These are phyloP conservation scores for Starmera stellimalicola DNA, from an alignment of 1,139 yeast species.

Conservation along the genomic window DNA sequence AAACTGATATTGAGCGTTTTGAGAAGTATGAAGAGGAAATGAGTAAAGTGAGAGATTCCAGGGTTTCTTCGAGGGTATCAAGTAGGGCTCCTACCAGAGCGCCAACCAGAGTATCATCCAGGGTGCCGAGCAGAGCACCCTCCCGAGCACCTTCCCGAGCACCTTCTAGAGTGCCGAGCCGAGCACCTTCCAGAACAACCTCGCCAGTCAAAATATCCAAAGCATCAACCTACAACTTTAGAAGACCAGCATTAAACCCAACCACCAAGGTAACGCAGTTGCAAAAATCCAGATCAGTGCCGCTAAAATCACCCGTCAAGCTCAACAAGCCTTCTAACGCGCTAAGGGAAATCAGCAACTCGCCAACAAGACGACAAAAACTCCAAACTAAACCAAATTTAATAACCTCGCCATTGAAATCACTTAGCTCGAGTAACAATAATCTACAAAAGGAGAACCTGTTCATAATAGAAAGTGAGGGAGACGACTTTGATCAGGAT, in stretches of 20 bases:
- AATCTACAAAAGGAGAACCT: slow-evolving; percentile 6
- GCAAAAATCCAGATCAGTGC: slow-evolving; percentile 6
- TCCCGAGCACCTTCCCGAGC: slow-evolving; percentile 8
- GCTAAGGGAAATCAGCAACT: slow-evolving; percentile 7
- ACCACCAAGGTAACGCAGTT: background rate
- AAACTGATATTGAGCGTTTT: slow-evolving; percentile 36
- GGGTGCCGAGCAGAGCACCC: slow-evolving; percentile 2
- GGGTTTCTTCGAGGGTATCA: slow-evolving; percentile 8
- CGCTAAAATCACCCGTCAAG: slow-evolving; percentile 1
- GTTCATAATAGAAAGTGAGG: background rate
- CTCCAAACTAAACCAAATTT: background rate
- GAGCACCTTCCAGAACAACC: slow-evolving; percentile 5
- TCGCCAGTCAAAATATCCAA: slow-evolving; percentile 10
- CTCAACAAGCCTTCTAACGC: slow-evolving; percentile 4
- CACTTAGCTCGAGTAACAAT: slow-evolving; percentile 7
- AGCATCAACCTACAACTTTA: slow-evolving; percentile 7
- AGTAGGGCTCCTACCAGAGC: slow-evolving; percentile 12
- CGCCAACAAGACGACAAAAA: background rate
- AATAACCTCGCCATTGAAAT: slow-evolving; percentile 18
- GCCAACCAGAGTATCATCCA: slow-evolving; percentile 10
- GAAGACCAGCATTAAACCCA: slow-evolving; percentile 6
- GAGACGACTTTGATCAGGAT: background rate
- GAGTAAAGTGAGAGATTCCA: slow-evolving; percentile 5
- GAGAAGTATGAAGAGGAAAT: slow-evolving; percentile 21
- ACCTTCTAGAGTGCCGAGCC: slow-evolving; percentile 8